Evolutionary conservation across 331 rosid genomes (phyloP).

Genomic region (Rosa hybrid): DNA sequence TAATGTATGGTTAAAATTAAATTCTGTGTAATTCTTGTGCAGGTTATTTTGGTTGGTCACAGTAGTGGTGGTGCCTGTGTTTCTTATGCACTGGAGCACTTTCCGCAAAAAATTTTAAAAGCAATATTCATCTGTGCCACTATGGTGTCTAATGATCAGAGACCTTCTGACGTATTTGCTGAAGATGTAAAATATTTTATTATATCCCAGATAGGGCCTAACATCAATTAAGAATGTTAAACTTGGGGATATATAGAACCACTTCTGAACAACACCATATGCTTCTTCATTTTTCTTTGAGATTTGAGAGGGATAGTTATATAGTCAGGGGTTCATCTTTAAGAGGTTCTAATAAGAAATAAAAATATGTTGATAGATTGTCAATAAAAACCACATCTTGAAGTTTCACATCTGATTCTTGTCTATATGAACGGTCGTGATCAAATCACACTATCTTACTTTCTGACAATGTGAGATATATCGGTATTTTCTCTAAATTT

Average conservation of each 20-base stretch:
- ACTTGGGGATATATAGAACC: not conserved
- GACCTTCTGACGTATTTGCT: conserved; percentile 86
- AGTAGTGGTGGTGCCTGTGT: conserved; percentile 96
- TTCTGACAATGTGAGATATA: not conserved
- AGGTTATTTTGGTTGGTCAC: conserved; percentile 95
- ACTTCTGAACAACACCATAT: conserved; percentile 10
- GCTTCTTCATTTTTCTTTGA: conserved; percentile 3
- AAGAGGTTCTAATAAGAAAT: not conserved
- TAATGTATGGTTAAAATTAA: conserved; percentile 21
- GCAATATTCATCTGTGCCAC: conserved; percentile 91
- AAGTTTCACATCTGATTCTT: not conserved
- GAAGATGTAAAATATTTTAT: conserved; percentile 56
- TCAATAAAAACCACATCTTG: not conserved
- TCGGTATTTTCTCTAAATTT: not conserved
- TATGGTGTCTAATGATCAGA: conserved; percentile 86
- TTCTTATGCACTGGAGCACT: conserved; percentile 91
- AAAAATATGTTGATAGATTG: not conserved
- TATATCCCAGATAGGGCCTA: not conserved
- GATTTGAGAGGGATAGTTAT: not conserved
- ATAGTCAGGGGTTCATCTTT: not conserved
- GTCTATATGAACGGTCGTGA: not conserved
- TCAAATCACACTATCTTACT: not conserved
- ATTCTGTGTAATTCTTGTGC: conserved; percentile 30
- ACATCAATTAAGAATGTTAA: not conserved
- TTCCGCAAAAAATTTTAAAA: conserved; percentile 72